Evolutionary conservation across 768 basidiomycete genomes (phyloP), one percentile per base, ranked within the genome.

Genomic region (Chalciporus chontae): DNA sequence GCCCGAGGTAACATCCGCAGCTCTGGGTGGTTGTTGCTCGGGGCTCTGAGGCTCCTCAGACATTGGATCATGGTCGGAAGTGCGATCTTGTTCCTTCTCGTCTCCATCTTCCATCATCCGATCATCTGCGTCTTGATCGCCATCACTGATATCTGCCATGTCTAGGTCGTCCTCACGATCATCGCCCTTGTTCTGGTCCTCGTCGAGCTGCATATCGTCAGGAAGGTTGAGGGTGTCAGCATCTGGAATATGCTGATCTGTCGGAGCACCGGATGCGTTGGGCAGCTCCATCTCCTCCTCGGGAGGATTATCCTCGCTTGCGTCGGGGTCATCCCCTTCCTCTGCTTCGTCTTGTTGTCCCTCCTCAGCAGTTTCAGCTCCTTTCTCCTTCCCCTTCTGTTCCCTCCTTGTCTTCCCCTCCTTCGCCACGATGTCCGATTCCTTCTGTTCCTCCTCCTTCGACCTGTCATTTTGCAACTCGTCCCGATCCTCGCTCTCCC

Each of bases 161-260:
- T 43, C 58, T 5, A 52, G 43, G 17, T 60, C 62, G 42, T 69
- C 63, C n/a, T 11, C 54, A 2, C 56, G 53, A 18, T 62, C 63
- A 8, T 68, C 64, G 18, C 48, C 54, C 26, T 68, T 63, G 40
- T 68, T 67, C 24, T 52, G 56, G 17, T 57, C 57, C 43, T 71
- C 67, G 18, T 73, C 76, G 21, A 94, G 65, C 46, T 91, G 73
- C 69, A 95, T 74, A 54, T 92, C 84, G 29, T 97, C 94, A 0
- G 95, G 95, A 9, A 98, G 76, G 60, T 98, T 88, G 39, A 98
- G 77, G 5, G 83, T 84, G 45, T 95, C 77, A 3, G 85, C 85
- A 52, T 96, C 90, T 19, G 78, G 84, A 40, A 92, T 69, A 51
- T 83, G 75, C 17, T 92, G 81, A 49, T 94, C 85, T 69, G 93